Conservation (phyloP, 148 eudicot genomes). For the Fagopyrum homotropicum region DNA sequence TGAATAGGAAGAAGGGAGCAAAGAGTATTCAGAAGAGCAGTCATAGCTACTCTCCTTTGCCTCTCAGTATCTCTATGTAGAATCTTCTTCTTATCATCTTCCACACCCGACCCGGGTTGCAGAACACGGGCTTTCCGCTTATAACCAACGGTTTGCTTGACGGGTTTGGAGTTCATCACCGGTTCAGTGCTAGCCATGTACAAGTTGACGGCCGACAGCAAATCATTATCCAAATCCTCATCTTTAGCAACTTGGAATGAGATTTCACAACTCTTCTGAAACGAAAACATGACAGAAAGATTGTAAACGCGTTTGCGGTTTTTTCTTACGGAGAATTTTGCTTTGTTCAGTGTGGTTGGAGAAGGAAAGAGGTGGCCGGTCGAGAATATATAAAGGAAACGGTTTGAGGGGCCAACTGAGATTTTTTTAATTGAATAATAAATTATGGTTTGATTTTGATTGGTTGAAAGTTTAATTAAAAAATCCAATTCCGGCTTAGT, state of each 20-base stretch:
- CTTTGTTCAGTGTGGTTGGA: too few relatives aligned
- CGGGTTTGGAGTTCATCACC: not conserved
- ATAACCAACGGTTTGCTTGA: not conserved
- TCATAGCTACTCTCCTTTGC: conserved; percentile 9
- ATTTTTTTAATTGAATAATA: not conserved
- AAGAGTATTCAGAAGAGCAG: not conserved
- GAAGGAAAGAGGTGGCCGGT: not conserved
- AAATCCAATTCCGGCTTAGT: not conserved
- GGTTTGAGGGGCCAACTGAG: not conserved
- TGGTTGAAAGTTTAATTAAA: not conserved
- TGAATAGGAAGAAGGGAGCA: conserved; percentile 7
- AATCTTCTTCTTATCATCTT: not conserved
- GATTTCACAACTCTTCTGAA: conserved; percentile 1
- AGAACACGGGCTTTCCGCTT: not conserved
- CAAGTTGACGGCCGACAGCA: not conserved
- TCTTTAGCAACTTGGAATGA: conserved; percentile 5
- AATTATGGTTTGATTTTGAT: not conserved
- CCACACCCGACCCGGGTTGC: not conserved
- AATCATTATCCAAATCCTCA: not conserved
- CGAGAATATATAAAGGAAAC: not conserved
- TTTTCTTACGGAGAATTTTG: not conserved
- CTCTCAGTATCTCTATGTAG: conserved; percentile 1
- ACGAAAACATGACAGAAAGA: not conserved
- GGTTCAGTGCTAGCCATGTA: not conserved
- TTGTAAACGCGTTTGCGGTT: not conserved